Evolutionary conservation across 2,329 filamentous ascomycete genomes (phyloP).

Genomic region (Colletotrichum tropicicola): DNA sequence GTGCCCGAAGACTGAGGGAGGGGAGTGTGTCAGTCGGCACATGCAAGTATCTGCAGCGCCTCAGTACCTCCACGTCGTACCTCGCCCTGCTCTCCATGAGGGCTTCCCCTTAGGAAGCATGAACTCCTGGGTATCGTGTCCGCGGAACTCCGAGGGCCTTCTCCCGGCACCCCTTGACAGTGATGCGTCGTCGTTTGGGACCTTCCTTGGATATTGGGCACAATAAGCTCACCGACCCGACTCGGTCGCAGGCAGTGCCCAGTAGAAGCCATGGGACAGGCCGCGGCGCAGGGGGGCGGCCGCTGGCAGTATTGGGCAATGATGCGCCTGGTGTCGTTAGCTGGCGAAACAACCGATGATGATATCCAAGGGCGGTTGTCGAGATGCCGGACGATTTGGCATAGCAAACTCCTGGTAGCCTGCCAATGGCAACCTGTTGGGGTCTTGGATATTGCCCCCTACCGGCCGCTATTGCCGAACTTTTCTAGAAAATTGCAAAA

Average conservation of each 20-base stretch:
- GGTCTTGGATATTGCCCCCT: background rate
- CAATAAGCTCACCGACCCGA: conserved; percentile 5
- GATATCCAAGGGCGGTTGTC: background rate
- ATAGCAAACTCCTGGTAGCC: background rate
- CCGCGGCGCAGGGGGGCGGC: background rate
- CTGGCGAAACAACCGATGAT: conserved; percentile 5
- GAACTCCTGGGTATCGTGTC: background rate
- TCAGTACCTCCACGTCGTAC: background rate
- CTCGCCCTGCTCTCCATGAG: background rate
- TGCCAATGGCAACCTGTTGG: background rate
- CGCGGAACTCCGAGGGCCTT: background rate
- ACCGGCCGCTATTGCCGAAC: background rate
- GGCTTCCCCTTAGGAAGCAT: background rate
- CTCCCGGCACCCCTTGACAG: background rate
- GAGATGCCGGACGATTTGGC: background rate
- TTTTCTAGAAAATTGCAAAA: conserved; percentile 4
- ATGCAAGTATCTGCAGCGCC: background rate
- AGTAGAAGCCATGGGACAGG: background rate
- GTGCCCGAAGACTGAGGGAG: background rate
- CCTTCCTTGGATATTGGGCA: conserved; percentile 2
- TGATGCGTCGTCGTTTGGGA: background rate
- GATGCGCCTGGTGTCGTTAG: background rate
- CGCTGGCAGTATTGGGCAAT: background rate
- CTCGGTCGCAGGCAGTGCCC: conserved; percentile 10
- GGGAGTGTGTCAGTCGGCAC: background rate